A percentile compares a stretch with the other conserved stretches of the same genome.
phyloP scores from a whole-genome alignment of 116 monocot species.

The Phalaenopsis hybrid region DNA sequence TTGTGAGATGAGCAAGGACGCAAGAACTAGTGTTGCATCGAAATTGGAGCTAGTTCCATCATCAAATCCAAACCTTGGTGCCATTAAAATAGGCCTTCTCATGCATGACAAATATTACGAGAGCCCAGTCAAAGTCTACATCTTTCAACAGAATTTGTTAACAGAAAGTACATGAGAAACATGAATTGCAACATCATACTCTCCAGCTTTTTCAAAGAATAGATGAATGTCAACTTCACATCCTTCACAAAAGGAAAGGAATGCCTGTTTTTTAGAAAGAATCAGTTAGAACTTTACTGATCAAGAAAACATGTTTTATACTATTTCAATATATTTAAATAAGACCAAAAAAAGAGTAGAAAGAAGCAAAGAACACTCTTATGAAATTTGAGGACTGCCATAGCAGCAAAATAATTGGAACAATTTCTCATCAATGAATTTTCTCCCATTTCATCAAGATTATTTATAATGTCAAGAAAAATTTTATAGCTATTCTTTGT shows the following conservation, averaged over 20 bases:
- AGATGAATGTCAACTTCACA: slow-evolving; percentile 91
- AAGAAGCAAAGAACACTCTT: not conserved
- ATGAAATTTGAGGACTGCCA: not conserved
- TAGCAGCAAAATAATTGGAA: not conserved
- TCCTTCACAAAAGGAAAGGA: slow-evolving; percentile 97
- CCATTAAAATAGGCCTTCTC: slow-evolving; percentile 77
- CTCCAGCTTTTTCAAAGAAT: slow-evolving; percentile 92
- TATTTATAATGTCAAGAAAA: not conserved
- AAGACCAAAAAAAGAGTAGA: not conserved
- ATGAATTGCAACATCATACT: slow-evolving; percentile 44
- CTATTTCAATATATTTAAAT: not conserved
- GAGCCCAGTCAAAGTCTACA: not conserved
- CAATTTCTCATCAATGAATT: not conserved
- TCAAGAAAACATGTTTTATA: not conserved
- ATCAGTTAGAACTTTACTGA: not conserved
- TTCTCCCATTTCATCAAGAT: not conserved
- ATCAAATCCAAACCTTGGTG: slow-evolving; percentile 75
- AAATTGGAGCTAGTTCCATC: slow-evolving; percentile 69
- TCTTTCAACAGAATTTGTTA: not conserved
- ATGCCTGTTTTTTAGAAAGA: slow-evolving; percentile 43
- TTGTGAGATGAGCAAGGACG: slow-evolving; percentile 85
- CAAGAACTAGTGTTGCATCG: slow-evolving; percentile 83
- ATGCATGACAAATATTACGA: slow-evolving; percentile 10
- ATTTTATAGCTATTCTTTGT: not conserved
- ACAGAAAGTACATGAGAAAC: not conserved